A percentile compares a stretch with the other conserved stretches of the same genome.
Evolutionary conservation across 106 monocot species (phyloP).

Genomic region (Apostasia ramifera): DNA sequence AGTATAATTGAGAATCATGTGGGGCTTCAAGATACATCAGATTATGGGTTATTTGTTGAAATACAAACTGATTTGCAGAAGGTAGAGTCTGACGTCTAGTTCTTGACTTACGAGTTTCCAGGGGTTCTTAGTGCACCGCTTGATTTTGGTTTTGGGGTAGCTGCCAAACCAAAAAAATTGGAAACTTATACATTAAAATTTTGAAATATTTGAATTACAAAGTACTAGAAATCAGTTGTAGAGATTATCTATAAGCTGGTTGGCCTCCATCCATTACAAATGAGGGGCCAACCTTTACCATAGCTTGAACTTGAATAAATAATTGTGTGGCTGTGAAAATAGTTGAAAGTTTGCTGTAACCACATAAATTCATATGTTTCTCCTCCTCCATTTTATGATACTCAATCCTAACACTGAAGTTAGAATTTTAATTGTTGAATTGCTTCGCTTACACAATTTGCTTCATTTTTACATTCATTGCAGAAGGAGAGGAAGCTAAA

Average conservation of each 20-base stretch:
- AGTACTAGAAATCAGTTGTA: too few relatives aligned
- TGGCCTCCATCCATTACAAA: too few relatives aligned
- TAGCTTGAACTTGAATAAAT: too few relatives aligned
- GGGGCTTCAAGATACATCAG: conserved; percentile 65
- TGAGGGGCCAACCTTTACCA: too few relatives aligned
- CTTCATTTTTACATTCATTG: conserved; percentile 8
- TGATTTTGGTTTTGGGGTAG: too few relatives aligned
- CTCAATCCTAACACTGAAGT: too few relatives aligned
- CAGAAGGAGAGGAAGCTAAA: conserved; percentile 89
- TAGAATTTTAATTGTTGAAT: too few relatives aligned
- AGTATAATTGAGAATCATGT: conserved; percentile 33
- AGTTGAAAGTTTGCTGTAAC: neutral
- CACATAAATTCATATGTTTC: neutral
- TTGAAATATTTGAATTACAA: too few relatives aligned
- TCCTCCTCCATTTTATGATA: neutral
- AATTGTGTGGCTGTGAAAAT: too few relatives aligned
- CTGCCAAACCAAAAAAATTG: too few relatives aligned
- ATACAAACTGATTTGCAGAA: conserved; percentile 52
- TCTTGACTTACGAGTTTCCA: neutral
- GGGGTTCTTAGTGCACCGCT: neutral
- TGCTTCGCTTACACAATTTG: neutral
- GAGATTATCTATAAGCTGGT: too few relatives aligned
- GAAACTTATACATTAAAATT: too few relatives aligned
- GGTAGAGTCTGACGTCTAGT: conserved; percentile 22
- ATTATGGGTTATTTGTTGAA: conserved; percentile 35